A percentile compares a stretch with the other conserved stretches of the same genome.
These are phyloP conservation scores for Ceratocystis lukuohia DNA, from an alignment of 2,329 filamentous ascomycete species.

Conservation along the genomic window DNA sequence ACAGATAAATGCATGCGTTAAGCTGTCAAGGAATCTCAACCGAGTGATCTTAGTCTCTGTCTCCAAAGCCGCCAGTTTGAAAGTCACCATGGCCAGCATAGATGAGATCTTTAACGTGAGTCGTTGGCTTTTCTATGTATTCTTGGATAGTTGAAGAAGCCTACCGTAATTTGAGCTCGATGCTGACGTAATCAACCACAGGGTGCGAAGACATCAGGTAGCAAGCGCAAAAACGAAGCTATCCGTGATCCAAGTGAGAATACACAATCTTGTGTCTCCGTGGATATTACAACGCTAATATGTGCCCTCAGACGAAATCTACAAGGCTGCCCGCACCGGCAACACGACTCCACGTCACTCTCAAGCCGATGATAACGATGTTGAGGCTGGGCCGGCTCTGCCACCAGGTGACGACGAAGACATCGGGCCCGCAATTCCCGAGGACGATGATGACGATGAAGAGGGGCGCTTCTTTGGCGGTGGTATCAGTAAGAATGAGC, in stretches of 20 bases:
- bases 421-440: conserved; percentile 34
- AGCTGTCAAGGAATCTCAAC: no score
- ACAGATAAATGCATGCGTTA: no score
- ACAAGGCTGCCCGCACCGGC: conserved; percentile 46
- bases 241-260: conserved; percentile 46
- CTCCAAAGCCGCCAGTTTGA: not conserved
- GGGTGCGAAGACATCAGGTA: conserved; percentile 22
- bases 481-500: conserved; percentile 69
- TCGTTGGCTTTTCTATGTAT: not conserved
- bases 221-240: conserved; percentile 52
- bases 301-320: conserved; percentile 39
- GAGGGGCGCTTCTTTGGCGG: conserved; percentile 94
- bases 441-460: conserved; percentile 37
- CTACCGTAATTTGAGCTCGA: not conserved
- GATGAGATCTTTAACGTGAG: conserved; percentile 45
- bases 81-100: conserved; percentile 39
- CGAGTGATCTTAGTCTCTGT: not conserved
- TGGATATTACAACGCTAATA: not conserved
- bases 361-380: conserved; percentile 32
- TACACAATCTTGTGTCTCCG: no score
- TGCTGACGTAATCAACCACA: not conserved
- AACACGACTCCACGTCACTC: conserved; percentile 32
- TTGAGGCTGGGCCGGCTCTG: conserved; percentile 35
- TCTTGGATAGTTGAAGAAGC: not conserved
- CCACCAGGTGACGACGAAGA: conserved; percentile 38